These are phyloP conservation scores for Tubosaeta sp. DNA, from an alignment of 768 basidiomycete genomes.

Conservation along the genomic window DNA sequence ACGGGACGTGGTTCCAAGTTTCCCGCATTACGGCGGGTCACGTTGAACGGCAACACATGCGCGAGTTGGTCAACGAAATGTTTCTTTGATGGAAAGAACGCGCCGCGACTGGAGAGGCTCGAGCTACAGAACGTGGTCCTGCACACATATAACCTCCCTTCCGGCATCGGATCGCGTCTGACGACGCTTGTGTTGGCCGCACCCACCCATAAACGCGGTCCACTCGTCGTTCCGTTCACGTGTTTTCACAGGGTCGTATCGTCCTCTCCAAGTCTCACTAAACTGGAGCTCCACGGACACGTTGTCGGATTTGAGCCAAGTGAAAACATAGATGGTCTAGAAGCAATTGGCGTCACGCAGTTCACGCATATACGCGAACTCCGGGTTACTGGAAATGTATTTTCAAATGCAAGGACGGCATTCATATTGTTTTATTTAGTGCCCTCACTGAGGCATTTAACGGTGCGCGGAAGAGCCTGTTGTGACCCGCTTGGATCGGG, in stretches of 20 bases:
- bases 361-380: slow-evolving; percentile 11
- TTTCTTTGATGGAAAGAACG: slow-evolving; percentile 18
- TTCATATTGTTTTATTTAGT: slow-evolving; percentile 15
- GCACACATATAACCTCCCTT: slow-evolving; percentile 4
- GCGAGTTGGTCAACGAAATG: slow-evolving; percentile 17
- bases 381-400: slow-evolving; percentile 8
- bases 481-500: slow-evolving; percentile 7
- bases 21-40: slow-evolving; percentile 5
- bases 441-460: slow-evolving; percentile 7
- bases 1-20: slow-evolving; percentile 12
- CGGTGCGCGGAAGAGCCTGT: slow-evolving; percentile 12
- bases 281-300: slow-evolving; percentile 17
- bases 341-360: slow-evolving; percentile 1
- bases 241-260: slow-evolving; percentile 17
- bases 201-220: slow-evolving; percentile 1
- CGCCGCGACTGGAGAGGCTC: slow-evolving; percentile 11
- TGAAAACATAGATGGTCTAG: slow-evolving; percentile 2
- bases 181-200: slow-evolving; percentile 24
- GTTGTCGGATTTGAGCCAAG: slow-evolving; percentile 9
- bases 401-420: slow-evolving; percentile 10
- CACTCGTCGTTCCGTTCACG: slow-evolving; percentile 12
- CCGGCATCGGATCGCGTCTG: slow-evolving; percentile 11
- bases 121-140: slow-evolving; percentile 18
- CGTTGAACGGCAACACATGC: slow-evolving; percentile 11
- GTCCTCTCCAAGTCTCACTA: slow-evolving; percentile 18